Conservation (phyloP, 1,139 yeast species). For the Geotrichum candidum region DNA sequence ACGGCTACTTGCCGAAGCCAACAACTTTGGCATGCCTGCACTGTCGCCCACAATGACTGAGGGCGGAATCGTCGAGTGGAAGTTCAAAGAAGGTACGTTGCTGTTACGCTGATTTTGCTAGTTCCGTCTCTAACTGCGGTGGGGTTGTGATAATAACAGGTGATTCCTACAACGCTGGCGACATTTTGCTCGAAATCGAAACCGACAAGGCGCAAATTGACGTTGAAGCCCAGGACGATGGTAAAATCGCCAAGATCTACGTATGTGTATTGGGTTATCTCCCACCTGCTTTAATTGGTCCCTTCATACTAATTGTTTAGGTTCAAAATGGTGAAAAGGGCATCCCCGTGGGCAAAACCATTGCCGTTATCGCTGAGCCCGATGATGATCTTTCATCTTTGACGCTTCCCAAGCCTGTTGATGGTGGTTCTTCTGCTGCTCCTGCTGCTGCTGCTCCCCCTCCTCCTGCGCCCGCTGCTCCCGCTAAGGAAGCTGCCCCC, state of each 20-base stretch:
- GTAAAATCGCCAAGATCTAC: constrained; percentile 77
- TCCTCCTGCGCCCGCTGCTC: constrained; percentile 20
- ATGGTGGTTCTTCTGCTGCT: constrained; percentile 22
- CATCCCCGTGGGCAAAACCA: constrained; percentile 79
- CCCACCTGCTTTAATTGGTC: neutral
- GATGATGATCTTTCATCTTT: constrained; percentile 71
- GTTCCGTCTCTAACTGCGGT: neutral
- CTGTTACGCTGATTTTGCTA: neutral
- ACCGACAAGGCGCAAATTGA: constrained; percentile 99
- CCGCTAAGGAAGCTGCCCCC: constrained; percentile 21
- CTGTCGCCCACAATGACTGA: constrained; percentile 97
- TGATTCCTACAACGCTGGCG: constrained; percentile 59
- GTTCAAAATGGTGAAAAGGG: constrained; percentile 64
- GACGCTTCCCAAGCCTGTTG: constrained; percentile 49
- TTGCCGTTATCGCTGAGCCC: constrained; percentile 82
- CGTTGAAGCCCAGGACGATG: constrained; percentile 98
- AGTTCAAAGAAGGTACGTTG: constrained; percentile 60
- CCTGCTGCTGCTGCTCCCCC: constrained; percentile 9
- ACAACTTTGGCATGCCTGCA: constrained; percentile 69
- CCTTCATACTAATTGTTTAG: constrained; percentile 4
- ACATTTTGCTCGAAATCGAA: constrained; percentile 91
- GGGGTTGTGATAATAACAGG: neutral
- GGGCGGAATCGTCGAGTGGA: constrained; percentile 92
- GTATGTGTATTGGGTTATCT: neutral
- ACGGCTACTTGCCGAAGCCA: neutral